These are phyloP conservation scores for Apostasia shenzhenica DNA, from an alignment of 106 monocot genomes.

Conservation along the genomic window DNA sequence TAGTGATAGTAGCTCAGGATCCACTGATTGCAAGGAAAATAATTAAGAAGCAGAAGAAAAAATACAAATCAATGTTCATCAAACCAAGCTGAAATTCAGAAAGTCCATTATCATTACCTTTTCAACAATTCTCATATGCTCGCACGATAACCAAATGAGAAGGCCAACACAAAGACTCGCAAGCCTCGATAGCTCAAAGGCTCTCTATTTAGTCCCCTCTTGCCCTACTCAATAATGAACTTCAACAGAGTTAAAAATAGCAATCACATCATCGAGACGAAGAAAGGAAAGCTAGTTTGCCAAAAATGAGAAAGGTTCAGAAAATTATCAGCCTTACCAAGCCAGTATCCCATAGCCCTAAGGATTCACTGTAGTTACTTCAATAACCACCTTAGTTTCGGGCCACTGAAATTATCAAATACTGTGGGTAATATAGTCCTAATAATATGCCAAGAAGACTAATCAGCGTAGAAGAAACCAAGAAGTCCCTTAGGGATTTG, in stretches of 20 bases:
- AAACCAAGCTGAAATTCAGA: no score
- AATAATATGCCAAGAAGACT: not conserved
- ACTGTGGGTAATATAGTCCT: constrained; percentile 62
- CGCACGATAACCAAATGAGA: constrained; percentile 31
- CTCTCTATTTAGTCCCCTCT: constrained; percentile 62
- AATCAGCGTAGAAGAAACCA: not conserved
- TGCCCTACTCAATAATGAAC: constrained; percentile 21
- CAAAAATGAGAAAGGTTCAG: not conserved
- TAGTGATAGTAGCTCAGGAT: constrained; percentile 43
- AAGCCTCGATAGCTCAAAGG: constrained; percentile 49
- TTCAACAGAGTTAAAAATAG: not conserved
- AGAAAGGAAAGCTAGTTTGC: not conserved
- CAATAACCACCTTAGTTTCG: constrained; percentile 42
- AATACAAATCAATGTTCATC: not conserved
- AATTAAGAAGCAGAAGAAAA: not conserved
- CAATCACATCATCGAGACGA: not conserved
- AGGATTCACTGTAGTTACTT: constrained; percentile 46
- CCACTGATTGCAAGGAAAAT: not conserved
- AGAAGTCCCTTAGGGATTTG: not conserved
- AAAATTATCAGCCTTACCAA: constrained; percentile 16
- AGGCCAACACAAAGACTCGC: constrained; percentile 14
- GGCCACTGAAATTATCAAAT: constrained; percentile 64
- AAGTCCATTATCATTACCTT: no score
- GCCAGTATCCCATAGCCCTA: constrained; percentile 59
- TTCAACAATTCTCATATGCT: constrained; percentile 37